Base-by-base conservation (phyloP, 164 flowering plant genomes). In the Liriodendron chinense region DNA sequence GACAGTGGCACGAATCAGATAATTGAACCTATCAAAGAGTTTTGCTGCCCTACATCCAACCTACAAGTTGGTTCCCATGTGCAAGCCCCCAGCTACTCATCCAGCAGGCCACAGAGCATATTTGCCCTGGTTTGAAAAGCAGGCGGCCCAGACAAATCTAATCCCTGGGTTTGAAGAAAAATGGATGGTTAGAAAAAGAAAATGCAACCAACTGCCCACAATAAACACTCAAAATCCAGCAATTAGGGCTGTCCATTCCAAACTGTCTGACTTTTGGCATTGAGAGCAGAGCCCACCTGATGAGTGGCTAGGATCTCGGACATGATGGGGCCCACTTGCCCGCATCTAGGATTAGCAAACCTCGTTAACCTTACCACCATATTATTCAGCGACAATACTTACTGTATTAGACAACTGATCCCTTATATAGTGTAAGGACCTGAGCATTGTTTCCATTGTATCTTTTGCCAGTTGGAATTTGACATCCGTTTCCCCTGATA, bases 381-480 rank as follows among this genome's bases (percentile, higher is more conserved):
- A 69, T 20, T 21, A 43, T n/a, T n/a, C 48, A 76, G 22, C 56
- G 65, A 62, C 3, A 68, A 69, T 25, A 71, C 81, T 73, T 66
- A 85, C 85, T 68, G 47, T 57, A 65, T 73, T 74, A 47, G 87
- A 84, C 63, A 89, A 81, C 72, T 89, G 88, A 48, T 89, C 91
- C 79, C 86, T 85, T 47, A 89, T 85, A 34, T 68, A 67, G 73
- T 87, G 82, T 94, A 90, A 87, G 34, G 92, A 87, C 63, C 67
- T 83, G 79, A 87, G 67, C 92, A 89, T 89, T 65, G 89, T 84
- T 13, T 89, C 87, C 34, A 88, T 75, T 57, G 85, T 80, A 78
- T 88, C 94, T 74, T 82, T 88, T 70, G 82, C 85, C 80, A 86
- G 47, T 78, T 87, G 93, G 75, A 92, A 90, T 77, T 87, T 89